phyloP scores from a whole-genome alignment of 2,329 filamentous ascomycete genomes.

The Talaromyces sp. region DNA sequence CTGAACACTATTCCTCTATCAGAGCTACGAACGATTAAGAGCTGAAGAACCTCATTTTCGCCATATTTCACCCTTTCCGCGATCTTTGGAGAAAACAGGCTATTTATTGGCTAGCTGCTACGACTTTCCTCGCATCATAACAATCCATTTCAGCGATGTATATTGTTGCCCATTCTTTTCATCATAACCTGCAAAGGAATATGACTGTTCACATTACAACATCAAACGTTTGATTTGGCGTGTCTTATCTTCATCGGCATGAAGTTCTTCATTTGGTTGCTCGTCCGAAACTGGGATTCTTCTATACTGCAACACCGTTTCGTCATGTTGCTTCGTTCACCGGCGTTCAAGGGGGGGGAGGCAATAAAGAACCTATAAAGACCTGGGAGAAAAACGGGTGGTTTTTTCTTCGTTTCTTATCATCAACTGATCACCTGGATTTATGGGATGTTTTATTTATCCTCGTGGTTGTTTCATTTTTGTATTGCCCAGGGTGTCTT shows the following conservation, averaged over 20 bases:
- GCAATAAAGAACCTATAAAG: conserved; percentile 1
- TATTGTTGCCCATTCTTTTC: conserved; percentile 13
- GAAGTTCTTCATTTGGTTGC: conserved; percentile 7
- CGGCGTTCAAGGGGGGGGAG: background rate
- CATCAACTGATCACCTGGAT: conserved; percentile 1
- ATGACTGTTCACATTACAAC: background rate
- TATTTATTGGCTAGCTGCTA: background rate
- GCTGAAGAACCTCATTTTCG: background rate
- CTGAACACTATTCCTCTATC: background rate
- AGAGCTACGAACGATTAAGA: background rate
- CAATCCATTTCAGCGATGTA: conserved; percentile 15
- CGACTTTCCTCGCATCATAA: conserved; percentile 5
- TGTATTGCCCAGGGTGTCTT: background rate
- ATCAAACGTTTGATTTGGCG: conserved; percentile 2
- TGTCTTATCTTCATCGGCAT: conserved; percentile 6
- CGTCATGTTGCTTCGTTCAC: background rate
- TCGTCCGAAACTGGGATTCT: conserved; percentile 1
- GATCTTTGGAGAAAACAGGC: background rate
- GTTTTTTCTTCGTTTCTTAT: conserved; percentile 14
- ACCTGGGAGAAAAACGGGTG: conserved; percentile 8
- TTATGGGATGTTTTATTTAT: background rate
- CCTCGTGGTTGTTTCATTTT: background rate
- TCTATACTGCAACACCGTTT: background rate
- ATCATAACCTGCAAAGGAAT: background rate
- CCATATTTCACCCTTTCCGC: background rate